Base-by-base conservation (phyloP, 2,329 filamentous ascomycete species). In the Massarina eburnea region DNA sequence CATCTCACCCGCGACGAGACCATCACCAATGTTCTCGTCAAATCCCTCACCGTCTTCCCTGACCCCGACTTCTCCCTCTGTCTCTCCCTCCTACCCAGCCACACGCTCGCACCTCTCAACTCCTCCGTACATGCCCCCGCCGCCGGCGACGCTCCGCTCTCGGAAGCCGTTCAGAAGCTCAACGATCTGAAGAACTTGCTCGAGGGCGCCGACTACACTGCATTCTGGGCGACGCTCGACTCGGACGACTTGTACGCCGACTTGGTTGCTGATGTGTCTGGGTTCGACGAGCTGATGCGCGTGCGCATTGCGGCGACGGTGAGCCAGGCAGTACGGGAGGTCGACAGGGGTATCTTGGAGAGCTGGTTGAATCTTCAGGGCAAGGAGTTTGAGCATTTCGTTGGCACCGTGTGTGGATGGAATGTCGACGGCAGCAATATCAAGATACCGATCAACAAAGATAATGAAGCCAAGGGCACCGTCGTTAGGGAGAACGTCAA, bases 11-110 rank as follows among this genome's bases (percentile, higher is more conserved):
- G 94, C 79, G 89, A 96, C 69, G 94, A 99, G 75, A 90, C 92
- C 68, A 91, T 94, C 74, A 97, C 94, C 80, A 97, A 97, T 82
- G 88, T 97, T 77, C 90, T 99, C 72, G 91, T 95, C 80, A 99
- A 97, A 81, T 83, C 91, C 59, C 85, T 99, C 71, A 96, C 92
- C 61, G 89, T 96, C 76, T 99, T 99, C 80, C 94, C 94, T 55
- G 91, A 89, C 17, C 85, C 94, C 35, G 91, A 97, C 74, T 99
- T 97, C 84, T 86, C 85, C 62, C 89, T 97, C 64, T 88, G 88
- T 65, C 86, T 99, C 52, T 89, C 95, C 69, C 89, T 99, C 57
- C 91, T 99, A 67, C 90, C 91, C 54, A 87, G 92, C 37, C 84
- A 91, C 70, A 82, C 88, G 55, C 83, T 91, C 56, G 81, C 81